A percentile compares a stretch with the other conserved stretches of the same genome.
phyloP scores from a whole-genome alignment of 306 rosid genomes.

The Cicer cuneatum region DNA sequence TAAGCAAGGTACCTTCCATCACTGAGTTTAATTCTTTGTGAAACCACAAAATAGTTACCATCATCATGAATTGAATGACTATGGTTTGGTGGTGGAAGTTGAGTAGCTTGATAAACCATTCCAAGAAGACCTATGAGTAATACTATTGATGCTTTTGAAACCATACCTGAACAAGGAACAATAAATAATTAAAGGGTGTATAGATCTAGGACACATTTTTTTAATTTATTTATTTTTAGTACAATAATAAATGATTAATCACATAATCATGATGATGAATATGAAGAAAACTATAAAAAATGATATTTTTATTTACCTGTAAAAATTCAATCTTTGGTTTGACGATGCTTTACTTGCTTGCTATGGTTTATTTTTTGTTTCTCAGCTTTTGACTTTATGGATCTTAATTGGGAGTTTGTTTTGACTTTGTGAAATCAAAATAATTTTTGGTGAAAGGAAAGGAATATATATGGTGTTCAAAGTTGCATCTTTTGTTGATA shows the following conservation, averaged over 20 bases:
- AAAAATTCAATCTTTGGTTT: slow-evolving; percentile 17
- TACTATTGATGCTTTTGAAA: slow-evolving; percentile 59
- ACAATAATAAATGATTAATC: slow-evolving; percentile 29
- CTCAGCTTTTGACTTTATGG: slow-evolving; percentile 42
- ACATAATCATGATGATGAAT: not conserved
- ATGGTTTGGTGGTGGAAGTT: slow-evolving; percentile 58
- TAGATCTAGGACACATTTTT: slow-evolving; percentile 41
- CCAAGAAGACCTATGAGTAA: slow-evolving; percentile 75
- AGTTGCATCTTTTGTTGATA: too few species aligned
- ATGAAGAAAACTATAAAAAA: slow-evolving; percentile 12
- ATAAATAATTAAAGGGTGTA: slow-evolving; percentile 9
- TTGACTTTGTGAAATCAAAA: slow-evolving; percentile 8
- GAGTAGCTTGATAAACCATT: slow-evolving; percentile 69
- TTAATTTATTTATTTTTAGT: not conserved
- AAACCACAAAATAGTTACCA: slow-evolving; percentile 35
- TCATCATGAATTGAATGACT: slow-evolving; percentile 32
- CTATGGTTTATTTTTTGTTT: not conserved
- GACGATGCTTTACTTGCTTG: not conserved
- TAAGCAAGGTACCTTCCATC: slow-evolving; percentile 77
- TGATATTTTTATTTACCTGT: slow-evolving; percentile 47
- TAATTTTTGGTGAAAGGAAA: not conserved
- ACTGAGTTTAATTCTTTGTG: slow-evolving; percentile 59
- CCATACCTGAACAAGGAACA: slow-evolving; percentile 50
- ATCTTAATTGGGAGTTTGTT: slow-evolving; percentile 3
- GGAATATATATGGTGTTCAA: not conserved